Percentiles rank a stretch among this genome's conserved stretches.
These are phyloP conservation scores for Dactylellina haptotyla DNA, from an alignment of 2,329 filamentous ascomycete species.

Conservation along the genomic window DNA sequence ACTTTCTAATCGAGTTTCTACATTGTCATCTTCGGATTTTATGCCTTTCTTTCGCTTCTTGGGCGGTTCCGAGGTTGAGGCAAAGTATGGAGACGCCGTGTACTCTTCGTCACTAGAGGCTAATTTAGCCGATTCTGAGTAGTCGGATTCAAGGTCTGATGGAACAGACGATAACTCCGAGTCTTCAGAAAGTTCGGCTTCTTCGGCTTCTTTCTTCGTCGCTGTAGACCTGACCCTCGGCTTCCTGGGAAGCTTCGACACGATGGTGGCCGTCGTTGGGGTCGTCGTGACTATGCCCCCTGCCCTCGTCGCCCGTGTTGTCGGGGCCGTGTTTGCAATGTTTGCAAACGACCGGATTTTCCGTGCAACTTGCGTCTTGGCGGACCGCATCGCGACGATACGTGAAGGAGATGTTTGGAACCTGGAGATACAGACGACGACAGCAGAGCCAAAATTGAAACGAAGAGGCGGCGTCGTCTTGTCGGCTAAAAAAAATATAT, in stretches of 20 bases:
- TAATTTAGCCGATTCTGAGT: conserved; percentile 26
- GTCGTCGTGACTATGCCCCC: too few species aligned
- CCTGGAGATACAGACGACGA: neutral
- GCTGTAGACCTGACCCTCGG: neutral
- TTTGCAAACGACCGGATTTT: conserved; percentile 49
- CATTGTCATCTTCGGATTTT: conserved; percentile 12
- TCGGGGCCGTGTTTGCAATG: conserved; percentile 44
- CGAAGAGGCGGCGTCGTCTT: too few species aligned
- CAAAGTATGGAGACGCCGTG: conserved; percentile 44
- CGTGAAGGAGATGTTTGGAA: neutral
- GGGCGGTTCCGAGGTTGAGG: conserved; percentile 25
- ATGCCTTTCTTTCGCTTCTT: conserved; percentile 37
- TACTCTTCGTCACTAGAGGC: conserved; percentile 40
- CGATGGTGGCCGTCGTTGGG: conserved; percentile 23
- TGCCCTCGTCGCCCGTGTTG: conserved; percentile 30
- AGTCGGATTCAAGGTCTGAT: conserved; percentile 49
- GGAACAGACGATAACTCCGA: conserved; percentile 48
- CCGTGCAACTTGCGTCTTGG: conserved; percentile 32
- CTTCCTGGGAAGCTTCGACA: conserved; percentile 38
- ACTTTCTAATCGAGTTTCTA: neutral
- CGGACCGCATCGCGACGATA: conserved; percentile 29
- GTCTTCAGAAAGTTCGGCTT: conserved; percentile 19
- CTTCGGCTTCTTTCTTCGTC: conserved; percentile 1
- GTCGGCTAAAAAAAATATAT: too few species aligned
- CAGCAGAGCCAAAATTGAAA: neutral